These are phyloP conservation scores for Iberis amara DNA, from an alignment of 441 rosid genomes.

Conservation along the genomic window DNA sequence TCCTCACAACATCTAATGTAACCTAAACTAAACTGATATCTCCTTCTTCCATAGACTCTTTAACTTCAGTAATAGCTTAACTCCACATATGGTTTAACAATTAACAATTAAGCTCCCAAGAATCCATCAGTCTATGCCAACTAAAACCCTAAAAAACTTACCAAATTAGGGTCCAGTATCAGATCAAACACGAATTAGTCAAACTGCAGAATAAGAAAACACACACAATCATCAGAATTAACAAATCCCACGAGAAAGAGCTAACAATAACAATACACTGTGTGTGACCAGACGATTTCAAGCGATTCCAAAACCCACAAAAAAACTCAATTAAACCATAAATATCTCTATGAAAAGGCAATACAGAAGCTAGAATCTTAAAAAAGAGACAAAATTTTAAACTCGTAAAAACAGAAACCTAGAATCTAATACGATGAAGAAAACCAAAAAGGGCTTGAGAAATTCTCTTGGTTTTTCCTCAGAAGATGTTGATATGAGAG, in stretches of 20 bases:
- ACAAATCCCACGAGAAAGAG: neutral
- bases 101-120: slow-evolving; percentile 13
- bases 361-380: neutral
- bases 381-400: neutral
- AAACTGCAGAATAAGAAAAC: slow-evolving; percentile 34
- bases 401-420: neutral
- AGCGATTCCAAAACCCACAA: slow-evolving; percentile 4
- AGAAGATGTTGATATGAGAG: neutral
- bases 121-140: slow-evolving; percentile 14
- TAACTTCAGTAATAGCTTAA: slow-evolving; percentile 19
- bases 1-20: slow-evolving; percentile 4
- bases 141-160: slow-evolving; percentile 27
- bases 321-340: slow-evolving; percentile 2
- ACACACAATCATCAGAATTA: slow-evolving; percentile 11
- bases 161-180: slow-evolving; percentile 21
- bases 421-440: slow-evolving; percentile 18
- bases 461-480: slow-evolving; percentile 18
- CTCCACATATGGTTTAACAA: slow-evolving; percentile 20
- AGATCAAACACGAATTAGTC: slow-evolving; percentile 36
- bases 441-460: slow-evolving; percentile 11
- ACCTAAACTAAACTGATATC: neutral
- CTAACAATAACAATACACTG: neutral
- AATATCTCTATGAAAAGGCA: neutral
- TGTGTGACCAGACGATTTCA: slow-evolving; percentile 9
- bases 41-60: slow-evolving; percentile 22